These are phyloP conservation scores for Blastobotrys parvus DNA, from an alignment of 805 yeast genomes.

Conservation along the genomic window DNA sequence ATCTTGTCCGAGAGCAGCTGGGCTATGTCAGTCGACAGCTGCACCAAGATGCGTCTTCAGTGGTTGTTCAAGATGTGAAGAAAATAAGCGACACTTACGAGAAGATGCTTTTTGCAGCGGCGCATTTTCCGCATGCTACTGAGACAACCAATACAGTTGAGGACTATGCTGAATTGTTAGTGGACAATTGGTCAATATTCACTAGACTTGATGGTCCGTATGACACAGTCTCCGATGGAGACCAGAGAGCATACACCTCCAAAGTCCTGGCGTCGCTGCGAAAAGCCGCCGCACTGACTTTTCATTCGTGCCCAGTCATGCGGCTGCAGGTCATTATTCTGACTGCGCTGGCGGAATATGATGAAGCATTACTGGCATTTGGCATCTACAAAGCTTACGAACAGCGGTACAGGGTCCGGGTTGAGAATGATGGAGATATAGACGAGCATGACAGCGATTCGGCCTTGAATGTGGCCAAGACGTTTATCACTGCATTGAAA, in stretches of 20 bases:
- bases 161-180: constrained; percentile 15
- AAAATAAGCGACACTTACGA: constrained; percentile 11
- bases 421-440: constrained; percentile 12
- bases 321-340: constrained; percentile 24
- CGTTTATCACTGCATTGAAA: constrained; percentile 4
- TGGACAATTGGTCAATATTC: constrained; percentile 18
- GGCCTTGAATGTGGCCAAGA: constrained; percentile 6
- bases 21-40: not conserved
- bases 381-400: constrained; percentile 25
- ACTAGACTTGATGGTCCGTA: constrained; percentile 11
- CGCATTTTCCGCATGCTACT: constrained; percentile 17
- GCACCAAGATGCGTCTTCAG: constrained; percentile 1
- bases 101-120: constrained; percentile 10
- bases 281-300: constrained; percentile 21
- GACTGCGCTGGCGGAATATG: constrained; percentile 18
- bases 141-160: constrained; percentile 18
- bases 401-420: constrained; percentile 19
- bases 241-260: constrained; percentile 10
- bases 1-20: not conserved
- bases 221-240: constrained; percentile 1
- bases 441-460: constrained; percentile 7
- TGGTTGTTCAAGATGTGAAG: constrained; percentile 9
- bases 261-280: constrained; percentile 13
- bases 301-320: constrained; percentile 29
- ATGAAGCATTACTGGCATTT: constrained; percentile 28